phyloP scores from a whole-genome alignment of 257 asterid species.

The Solanum gandarillasii region DNA sequence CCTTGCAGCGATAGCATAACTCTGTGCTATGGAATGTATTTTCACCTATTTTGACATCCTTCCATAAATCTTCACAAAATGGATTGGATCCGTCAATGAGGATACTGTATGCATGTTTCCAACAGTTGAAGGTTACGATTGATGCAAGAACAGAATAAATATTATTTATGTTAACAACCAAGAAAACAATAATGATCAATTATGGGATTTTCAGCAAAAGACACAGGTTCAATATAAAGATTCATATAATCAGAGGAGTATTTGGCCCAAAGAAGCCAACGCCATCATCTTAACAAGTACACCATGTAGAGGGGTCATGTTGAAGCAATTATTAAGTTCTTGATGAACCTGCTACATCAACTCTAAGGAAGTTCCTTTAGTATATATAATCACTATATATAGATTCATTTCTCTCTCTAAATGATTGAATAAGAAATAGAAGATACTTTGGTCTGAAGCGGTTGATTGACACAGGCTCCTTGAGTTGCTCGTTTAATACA shows the following conservation, averaged over 20 bases:
- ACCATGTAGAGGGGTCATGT: background rate
- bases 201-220: background rate
- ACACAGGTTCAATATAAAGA: background rate
- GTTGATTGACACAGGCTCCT: constrained; percentile 42
- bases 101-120: constrained; percentile 18
- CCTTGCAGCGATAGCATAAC: constrained; percentile 55
- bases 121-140: background rate
- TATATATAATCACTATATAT: background rate
- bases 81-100: constrained; percentile 41
- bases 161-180: background rate
- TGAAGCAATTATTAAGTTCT: background rate
- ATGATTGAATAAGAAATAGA: background rate
- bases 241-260: background rate
- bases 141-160: background rate
- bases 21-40: constrained; percentile 29
- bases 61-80: constrained; percentile 56
- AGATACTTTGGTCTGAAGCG: constrained; percentile 62
- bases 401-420: background rate
- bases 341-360: background rate
- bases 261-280: background rate
- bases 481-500: constrained; percentile 38
- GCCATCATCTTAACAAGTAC: background rate
- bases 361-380: background rate
- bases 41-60: constrained; percentile 33
- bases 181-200: background rate